These are phyloP conservation scores for Lachancea sp. DNA, from an alignment of 805 yeast species.

Conservation along the genomic window DNA sequence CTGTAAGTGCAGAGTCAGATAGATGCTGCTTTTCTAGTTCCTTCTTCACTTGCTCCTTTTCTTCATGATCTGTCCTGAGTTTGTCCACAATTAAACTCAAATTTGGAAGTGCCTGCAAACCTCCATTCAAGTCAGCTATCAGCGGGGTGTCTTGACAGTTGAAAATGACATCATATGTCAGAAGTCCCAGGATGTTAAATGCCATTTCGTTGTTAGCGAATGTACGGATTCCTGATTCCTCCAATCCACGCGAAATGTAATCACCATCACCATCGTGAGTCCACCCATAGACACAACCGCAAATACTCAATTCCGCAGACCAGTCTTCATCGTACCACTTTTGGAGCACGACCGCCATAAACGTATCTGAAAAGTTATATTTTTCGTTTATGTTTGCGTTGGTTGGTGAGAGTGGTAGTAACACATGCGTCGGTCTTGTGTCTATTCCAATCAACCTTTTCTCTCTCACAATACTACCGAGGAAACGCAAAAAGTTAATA, in stretches of 20 bases:
- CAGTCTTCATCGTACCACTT: constrained; percentile 89
- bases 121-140: constrained; percentile 93
- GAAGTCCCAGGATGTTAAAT: constrained; percentile 82
- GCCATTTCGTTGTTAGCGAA: constrained; percentile 97
- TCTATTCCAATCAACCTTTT: constrained; percentile 52
- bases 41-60: neutral
- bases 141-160: constrained; percentile 84
- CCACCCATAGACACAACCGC: constrained; percentile 73
- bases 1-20: neutral
- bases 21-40: neutral
- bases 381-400: constrained; percentile 41
- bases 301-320: constrained; percentile 71
- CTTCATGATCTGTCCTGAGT: constrained; percentile 37
- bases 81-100: constrained; percentile 55
- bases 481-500: constrained; percentile 68
- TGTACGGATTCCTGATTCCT: constrained; percentile 83
- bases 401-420: constrained; percentile 80
- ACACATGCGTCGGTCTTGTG: constrained; percentile 83
- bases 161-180: constrained; percentile 71
- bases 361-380: constrained; percentile 80
- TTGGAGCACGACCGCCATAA: constrained; percentile 82
- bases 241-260: constrained; percentile 80
- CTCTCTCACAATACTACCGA: constrained; percentile 67
- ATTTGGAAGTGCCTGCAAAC: constrained; percentile 75
- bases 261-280: constrained; percentile 73